phyloP scores from a whole-genome alignment of 352 stramenopile species.

The Elongisporangium prolatum region DNA sequence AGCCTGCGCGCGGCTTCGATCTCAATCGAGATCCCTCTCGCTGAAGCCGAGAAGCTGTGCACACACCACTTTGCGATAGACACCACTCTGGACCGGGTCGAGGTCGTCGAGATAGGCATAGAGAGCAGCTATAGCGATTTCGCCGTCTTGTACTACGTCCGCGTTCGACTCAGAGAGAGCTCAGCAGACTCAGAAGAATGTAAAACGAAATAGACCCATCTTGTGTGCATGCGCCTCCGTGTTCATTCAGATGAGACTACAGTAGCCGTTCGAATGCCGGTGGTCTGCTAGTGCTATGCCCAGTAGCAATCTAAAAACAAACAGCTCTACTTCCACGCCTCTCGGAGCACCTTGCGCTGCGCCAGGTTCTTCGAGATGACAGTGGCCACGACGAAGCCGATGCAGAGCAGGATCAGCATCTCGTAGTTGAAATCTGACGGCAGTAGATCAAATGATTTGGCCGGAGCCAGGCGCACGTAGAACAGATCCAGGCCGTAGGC shows the following conservation, averaged over 20 bases:
- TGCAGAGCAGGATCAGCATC: constrained; percentile 89
- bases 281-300: not conserved
- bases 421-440: constrained; percentile 95
- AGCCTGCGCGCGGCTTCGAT: not conserved
- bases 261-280: not conserved
- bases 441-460: constrained; percentile 94
- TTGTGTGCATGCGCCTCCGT: not conserved
- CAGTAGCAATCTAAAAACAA: not conserved
- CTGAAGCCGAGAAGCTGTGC: constrained; percentile 40
- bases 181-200: not conserved
- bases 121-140: constrained; percentile 66
- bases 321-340: constrained; percentile 74
- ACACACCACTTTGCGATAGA: constrained; percentile 39
- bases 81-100: constrained; percentile 10
- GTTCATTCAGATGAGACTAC: not conserved
- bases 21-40: constrained; percentile 22
- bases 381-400: constrained; percentile 80
- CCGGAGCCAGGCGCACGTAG: constrained; percentile 91
- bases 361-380: constrained; percentile 61
- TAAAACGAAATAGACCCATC: not conserved
- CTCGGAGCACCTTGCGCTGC: constrained; percentile 69
- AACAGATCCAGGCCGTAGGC: constrained; percentile 93
- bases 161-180: constrained; percentile 14
- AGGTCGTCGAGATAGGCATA: constrained; percentile 66
- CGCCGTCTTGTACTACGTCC: constrained; percentile 61